Conservation (phyloP, 768 basidiomycete genomes). For the Sistotremastrum suecicum region DNA sequence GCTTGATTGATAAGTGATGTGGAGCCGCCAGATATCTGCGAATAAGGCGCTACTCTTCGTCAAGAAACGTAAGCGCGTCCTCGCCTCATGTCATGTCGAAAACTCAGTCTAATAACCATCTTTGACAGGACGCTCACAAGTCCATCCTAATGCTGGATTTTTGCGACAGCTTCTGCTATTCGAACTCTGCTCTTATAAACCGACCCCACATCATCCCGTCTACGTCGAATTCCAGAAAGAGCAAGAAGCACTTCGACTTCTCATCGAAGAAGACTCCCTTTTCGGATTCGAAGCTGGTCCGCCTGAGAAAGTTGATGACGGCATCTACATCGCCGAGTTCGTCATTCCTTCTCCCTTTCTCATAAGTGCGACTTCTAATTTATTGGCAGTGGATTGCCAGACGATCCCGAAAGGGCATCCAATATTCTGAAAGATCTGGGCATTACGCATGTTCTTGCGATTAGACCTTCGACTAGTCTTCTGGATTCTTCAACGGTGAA, state of each 20-base stretch:
- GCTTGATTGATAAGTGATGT: conserved; percentile 40
- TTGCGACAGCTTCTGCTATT: conserved; percentile 67
- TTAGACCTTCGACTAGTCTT: conserved; percentile 36
- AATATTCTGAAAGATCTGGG: conserved; percentile 36
- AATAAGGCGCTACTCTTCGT: conserved; percentile 48
- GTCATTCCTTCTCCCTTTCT: not conserved
- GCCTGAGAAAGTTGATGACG: conserved; percentile 31
- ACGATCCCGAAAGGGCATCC: conserved; percentile 33
- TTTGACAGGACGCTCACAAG: conserved; percentile 51
- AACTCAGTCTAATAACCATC: conserved; percentile 6
- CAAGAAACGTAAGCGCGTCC: conserved; percentile 33
- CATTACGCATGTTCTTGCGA: conserved; percentile 37
- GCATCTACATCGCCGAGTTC: not conserved
- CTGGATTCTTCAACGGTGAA: conserved; percentile 17
- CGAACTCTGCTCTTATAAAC: conserved; percentile 56
- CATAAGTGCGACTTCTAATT: not conserved
- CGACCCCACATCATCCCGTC: conserved; percentile 43
- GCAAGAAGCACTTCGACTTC: conserved; percentile 37
- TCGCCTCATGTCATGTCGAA: not conserved
- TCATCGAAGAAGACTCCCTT: conserved; percentile 38
- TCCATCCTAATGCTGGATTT: conserved; percentile 70
- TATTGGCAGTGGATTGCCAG: conserved; percentile 37
- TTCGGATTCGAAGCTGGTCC: conserved; percentile 30
- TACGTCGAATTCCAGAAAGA: conserved; percentile 52
- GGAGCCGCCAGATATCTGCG: conserved; percentile 36